Percentiles rank a stretch among this genome's conserved stretches.
These are phyloP conservation scores for Aspergillus biplanus DNA, from an alignment of 495 filamentous ascomycete genomes.

Conservation along the genomic window DNA sequence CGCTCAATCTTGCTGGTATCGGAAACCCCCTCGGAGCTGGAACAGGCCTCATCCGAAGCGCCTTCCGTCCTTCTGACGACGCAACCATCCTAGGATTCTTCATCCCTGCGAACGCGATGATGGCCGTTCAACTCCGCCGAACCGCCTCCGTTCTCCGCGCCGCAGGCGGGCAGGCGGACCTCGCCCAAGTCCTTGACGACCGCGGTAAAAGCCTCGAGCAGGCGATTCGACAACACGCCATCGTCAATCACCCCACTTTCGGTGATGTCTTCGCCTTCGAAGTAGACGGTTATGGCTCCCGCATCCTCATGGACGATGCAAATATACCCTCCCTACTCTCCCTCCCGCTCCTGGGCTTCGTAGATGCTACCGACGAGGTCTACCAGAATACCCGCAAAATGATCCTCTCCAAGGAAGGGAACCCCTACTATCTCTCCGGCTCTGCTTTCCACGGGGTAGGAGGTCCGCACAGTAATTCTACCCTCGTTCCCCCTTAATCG, in stretches of 20 bases:
- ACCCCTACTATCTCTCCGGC: conserved; percentile 88
- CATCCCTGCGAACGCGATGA: conserved; percentile 95
- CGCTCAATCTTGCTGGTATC: conserved; percentile 75
- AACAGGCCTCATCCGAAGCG: conserved; percentile 85
- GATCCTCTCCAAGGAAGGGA: conserved; percentile 76
- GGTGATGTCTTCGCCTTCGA: conserved; percentile 95
- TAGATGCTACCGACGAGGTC: conserved; percentile 62
- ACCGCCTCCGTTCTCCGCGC: conserved; percentile 68
- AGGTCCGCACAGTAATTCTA: conserved; percentile 62
- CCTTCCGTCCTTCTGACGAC: conserved; percentile 96
- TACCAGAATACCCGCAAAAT: conserved; percentile 94
- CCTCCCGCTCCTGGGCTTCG: conserved; percentile 85
- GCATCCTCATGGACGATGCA: conserved; percentile 95
- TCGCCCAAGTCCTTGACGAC: conserved; percentile 57
- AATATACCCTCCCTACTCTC: conserved; percentile 91
- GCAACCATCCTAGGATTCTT: conserved; percentile 96
- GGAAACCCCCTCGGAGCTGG: conserved; percentile 88
- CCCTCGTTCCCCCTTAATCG: not conserved
- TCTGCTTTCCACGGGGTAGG: conserved; percentile 86
- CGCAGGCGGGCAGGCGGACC: conserved; percentile 55
- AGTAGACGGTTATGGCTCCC: conserved; percentile 92
- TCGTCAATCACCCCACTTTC: conserved; percentile 79
- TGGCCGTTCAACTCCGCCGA: conserved; percentile 85
- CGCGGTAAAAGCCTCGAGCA: conserved; percentile 70
- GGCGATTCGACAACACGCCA: conserved; percentile 86